A percentile compares a stretch with the other conserved stretches of the same genome.
These are phyloP conservation scores for Tulasnella sp. DNA, from an alignment of 768 basidiomycete genomes.

Conservation along the genomic window DNA sequence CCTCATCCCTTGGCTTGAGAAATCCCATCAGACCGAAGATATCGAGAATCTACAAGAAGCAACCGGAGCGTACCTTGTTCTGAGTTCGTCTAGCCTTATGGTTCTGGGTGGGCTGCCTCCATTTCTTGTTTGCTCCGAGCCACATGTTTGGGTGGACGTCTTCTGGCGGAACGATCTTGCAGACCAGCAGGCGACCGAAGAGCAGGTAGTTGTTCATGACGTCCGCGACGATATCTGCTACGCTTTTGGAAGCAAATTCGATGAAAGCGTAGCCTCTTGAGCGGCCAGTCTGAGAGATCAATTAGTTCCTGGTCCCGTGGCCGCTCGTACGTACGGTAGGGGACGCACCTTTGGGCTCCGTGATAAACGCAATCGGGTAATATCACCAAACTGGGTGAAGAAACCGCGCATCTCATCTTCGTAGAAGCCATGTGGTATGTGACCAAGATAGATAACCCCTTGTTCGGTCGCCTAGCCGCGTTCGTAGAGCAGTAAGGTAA, in stretches of 20 bases:
- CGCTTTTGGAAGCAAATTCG: slow-evolving; percentile 86
- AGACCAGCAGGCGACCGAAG: slow-evolving; percentile 89
- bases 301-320: neutral
- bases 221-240: slow-evolving; percentile 94
- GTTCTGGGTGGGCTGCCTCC: slow-evolving; percentile 72
- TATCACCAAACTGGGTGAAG: slow-evolving; percentile 92
- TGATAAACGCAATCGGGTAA: slow-evolving; percentile 85
- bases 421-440: slow-evolving; percentile 96
- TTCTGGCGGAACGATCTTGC: slow-evolving; percentile 87
- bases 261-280: slow-evolving; percentile 98
- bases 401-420: slow-evolving; percentile 92
- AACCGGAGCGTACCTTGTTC: slow-evolving; percentile 67
- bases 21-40: neutral
- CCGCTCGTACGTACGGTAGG: neutral
- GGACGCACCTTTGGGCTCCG: slow-evolving; percentile 82
- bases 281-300: slow-evolving; percentile 72
- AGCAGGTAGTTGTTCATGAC: slow-evolving; percentile 99
- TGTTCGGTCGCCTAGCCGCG: slow-evolving; percentile 60
- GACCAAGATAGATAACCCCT: slow-evolving; percentile 86
- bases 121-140: slow-evolving; percentile 96
- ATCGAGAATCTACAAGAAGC: neutral
- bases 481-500: neutral
- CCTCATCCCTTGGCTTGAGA: slow-evolving; percentile 67
- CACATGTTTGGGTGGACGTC: slow-evolving; percentile 92
- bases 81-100: slow-evolving; percentile 72